A percentile compares a stretch with the other conserved stretches of the same genome.
phyloP scores from a whole-genome alignment of 2,329 filamentous ascomycete species.

The Aspergillus sp. region DNA sequence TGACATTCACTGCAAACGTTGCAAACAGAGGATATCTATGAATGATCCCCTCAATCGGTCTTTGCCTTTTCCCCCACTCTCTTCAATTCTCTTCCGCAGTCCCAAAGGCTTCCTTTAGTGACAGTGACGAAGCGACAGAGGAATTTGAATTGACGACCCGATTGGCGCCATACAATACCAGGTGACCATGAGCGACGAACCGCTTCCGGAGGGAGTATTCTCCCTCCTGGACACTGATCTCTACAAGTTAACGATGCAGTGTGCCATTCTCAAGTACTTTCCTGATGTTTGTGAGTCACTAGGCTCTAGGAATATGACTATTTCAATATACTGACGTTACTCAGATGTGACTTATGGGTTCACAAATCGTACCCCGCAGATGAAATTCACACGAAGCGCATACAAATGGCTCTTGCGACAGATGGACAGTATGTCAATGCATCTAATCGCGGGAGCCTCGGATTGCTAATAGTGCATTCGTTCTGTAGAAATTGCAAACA shows the following conservation, averaged over 20 bases:
- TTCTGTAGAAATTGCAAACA: conserved; percentile 65
- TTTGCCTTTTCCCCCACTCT: background rate
- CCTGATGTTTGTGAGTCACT: conserved; percentile 50
- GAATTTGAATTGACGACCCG: background rate
- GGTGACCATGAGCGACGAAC: conserved; percentile 21
- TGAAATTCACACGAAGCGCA: conserved; percentile 77
- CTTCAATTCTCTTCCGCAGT: background rate
- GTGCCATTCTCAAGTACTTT: conserved; percentile 88
- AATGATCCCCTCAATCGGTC: no score
- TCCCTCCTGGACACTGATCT: conserved; percentile 78
- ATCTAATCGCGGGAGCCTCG: background rate
- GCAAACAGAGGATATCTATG: conserved; percentile 2
- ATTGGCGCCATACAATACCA: background rate
- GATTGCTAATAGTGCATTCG: background rate
- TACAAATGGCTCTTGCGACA: conserved; percentile 81
- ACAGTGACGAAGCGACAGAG: no score
- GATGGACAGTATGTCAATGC: conserved; percentile 58
- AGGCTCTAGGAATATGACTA: background rate
- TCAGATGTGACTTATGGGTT: conserved; percentile 78
- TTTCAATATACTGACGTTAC: background rate
- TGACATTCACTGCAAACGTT: conserved; percentile 4
- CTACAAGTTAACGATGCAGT: conserved; percentile 99
- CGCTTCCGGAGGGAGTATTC: conserved; percentile 61
- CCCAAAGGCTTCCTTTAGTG: background rate
- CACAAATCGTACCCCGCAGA: conserved; percentile 90